These are phyloP conservation scores for Asparagopsis taxiformis DNA, from an alignment of 31 red algal genomes.

Conservation along the genomic window DNA sequence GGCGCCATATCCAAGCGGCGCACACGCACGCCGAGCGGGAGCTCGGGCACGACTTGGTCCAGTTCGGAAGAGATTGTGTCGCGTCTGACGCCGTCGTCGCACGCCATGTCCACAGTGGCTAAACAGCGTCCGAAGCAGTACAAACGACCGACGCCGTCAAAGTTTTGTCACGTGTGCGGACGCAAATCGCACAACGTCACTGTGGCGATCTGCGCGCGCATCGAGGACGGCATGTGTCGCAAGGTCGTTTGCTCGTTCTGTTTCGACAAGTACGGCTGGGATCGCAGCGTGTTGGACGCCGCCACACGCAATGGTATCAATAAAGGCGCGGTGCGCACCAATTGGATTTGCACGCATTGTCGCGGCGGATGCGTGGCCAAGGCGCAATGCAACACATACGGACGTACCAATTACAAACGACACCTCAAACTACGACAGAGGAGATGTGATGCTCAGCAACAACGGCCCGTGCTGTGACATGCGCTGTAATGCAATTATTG, in stretches of 20 bases:
- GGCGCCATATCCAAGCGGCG: too few relatives aligned
- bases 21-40: background rate
- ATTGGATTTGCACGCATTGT: conserved; percentile 69
- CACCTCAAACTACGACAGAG: conserved; percentile 40
- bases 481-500: too few relatives aligned
- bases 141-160: conserved; percentile 40
- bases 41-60: background rate
- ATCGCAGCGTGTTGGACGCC: conserved; percentile 35
- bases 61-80: background rate
- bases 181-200: conserved; percentile 41
- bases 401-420: conserved; percentile 55
- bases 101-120: conserved; percentile 17
- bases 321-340: too few relatives aligned
- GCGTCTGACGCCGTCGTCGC: background rate
- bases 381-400: conserved; percentile 62
- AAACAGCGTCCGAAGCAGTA: conserved; percentile 59
- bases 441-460: conserved; percentile 27
- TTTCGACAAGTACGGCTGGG: conserved; percentile 61
- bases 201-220: conserved; percentile 38
- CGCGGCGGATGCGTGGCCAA: conserved; percentile 33
- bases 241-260: conserved; percentile 68
- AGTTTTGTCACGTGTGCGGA: conserved; percentile 69
- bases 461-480: too few relatives aligned
- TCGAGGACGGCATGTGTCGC: conserved; percentile 50
- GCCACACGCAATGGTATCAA: too few relatives aligned